A percentile compares a stretch with the other conserved stretches of the same genome.
Evolutionary conservation across 1,139 yeast genomes (phyloP).

Genomic region (Petasospora fabianii): DNA sequence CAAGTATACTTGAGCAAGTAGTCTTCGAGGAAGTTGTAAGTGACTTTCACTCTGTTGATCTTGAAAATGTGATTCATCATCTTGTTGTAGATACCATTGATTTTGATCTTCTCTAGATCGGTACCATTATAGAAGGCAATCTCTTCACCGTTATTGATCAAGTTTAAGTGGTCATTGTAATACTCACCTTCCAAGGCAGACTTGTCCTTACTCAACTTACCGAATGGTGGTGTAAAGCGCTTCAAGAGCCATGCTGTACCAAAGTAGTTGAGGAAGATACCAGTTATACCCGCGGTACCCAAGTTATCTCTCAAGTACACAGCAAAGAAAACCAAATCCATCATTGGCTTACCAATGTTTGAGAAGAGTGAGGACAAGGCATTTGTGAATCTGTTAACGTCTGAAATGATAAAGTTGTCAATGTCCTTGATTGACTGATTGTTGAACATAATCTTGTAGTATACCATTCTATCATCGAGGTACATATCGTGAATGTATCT

Average conservation of each 20-base stretch:
- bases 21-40: slow-evolving; percentile 77
- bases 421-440: slow-evolving; percentile 41
- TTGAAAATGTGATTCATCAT: slow-evolving; percentile 50
- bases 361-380: slow-evolving; percentile 83
- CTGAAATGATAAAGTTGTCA: slow-evolving; percentile 80
- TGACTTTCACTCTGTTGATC: slow-evolving; percentile 43
- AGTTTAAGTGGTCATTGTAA: slow-evolving; percentile 79
- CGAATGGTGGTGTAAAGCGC: slow-evolving; percentile 78
- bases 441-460: slow-evolving; percentile 62
- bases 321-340: slow-evolving; percentile 84
- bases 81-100: slow-evolving; percentile 53
- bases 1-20: slow-evolving; percentile 86
- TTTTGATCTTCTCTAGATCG: slow-evolving; percentile 68
- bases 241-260: slow-evolving; percentile 75
- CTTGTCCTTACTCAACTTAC: slow-evolving; percentile 67
- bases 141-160: slow-evolving; percentile 88
- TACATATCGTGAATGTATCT: slow-evolving; percentile 90
- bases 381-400: slow-evolving; percentile 76
- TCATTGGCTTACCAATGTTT: slow-evolving; percentile 86
- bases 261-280: slow-evolving; percentile 78
- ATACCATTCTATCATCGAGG: slow-evolving; percentile 75
- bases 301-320: slow-evolving; percentile 79
- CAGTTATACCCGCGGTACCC: slow-evolving; percentile 80
- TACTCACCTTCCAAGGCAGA: slow-evolving; percentile 86
- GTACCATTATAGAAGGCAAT: slow-evolving; percentile 94